Evolutionary conservation across 371 early-diverging fungal species (phyloP).

Genomic region (Dentiscutata heterogama): DNA sequence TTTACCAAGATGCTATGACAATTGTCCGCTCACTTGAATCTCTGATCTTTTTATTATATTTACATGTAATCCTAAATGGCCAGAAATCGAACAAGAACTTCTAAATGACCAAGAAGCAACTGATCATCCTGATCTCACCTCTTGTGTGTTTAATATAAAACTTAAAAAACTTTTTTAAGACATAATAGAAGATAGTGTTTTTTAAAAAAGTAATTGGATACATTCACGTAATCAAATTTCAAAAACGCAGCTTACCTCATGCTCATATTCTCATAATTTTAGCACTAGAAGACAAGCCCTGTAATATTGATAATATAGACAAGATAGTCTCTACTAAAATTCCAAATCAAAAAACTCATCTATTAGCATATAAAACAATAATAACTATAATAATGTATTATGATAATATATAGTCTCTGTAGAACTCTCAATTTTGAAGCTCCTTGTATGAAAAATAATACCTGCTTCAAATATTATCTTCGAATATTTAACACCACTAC

Average conservation of each 20-base stretch:
- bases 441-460: constrained; percentile 51
- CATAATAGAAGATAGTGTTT: constrained; percentile 33
- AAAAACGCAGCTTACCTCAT: constrained; percentile 50
- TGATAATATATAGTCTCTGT: constrained; percentile 57
- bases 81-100: neutral
- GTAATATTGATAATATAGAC: constrained; percentile 49
- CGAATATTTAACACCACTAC: constrained; percentile 44
- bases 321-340: constrained; percentile 51
- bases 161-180: constrained; percentile 48
- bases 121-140: constrained; percentile 48
- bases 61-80: constrained; percentile 16
- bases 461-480: constrained; percentile 50
- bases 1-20: neutral
- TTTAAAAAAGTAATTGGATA: constrained; percentile 41
- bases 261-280: constrained; percentile 49
- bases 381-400: too few relatives aligned
- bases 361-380: neutral
- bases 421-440: constrained; percentile 41
- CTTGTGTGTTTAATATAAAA: constrained; percentile 53
- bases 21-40: neutral
- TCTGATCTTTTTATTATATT: neutral
- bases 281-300: constrained; percentile 46
- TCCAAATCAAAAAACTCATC: constrained; percentile 43
- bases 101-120: neutral
- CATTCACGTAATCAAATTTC: constrained; percentile 50